These are phyloP conservation scores for Trichosporon inkin DNA, from an alignment of 1,284 basidiomycete genomes.

Conservation along the genomic window DNA sequence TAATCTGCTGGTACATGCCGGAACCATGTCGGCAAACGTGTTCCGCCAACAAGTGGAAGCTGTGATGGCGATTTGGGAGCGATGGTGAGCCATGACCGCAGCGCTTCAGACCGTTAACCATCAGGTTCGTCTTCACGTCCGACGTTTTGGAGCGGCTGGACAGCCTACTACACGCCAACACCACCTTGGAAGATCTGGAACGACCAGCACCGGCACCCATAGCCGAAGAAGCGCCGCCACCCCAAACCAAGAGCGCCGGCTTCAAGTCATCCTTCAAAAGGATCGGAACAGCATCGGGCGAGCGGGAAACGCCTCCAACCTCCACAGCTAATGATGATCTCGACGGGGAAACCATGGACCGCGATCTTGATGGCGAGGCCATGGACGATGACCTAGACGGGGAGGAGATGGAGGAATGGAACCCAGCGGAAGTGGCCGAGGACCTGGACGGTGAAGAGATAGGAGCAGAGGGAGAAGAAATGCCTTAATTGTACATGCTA, in stretches of 20 bases:
- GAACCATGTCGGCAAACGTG: constrained; percentile 84
- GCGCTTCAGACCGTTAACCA: constrained; percentile 11
- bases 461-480: constrained; percentile 43
- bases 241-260: constrained; percentile 62
- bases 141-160: constrained; percentile 72
- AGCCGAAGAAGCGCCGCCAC: constrained; percentile 25
- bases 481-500: background rate
- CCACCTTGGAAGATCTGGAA: constrained; percentile 17
- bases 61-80: constrained; percentile 90
- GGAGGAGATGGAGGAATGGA: background rate
- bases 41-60: constrained; percentile 84
- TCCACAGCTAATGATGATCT: constrained; percentile 19
- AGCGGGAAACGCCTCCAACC: constrained; percentile 42
- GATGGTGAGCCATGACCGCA: constrained; percentile 57
- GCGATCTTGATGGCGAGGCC: constrained; percentile 47
- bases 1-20: constrained; percentile 66
- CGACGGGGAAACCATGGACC: constrained; percentile 32
- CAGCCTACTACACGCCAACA: constrained; percentile 64
- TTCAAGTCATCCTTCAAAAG: constrained; percentile 50
- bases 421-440: background rate
- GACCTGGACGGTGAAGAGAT: constrained; percentile 32
- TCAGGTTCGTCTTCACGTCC: constrained; percentile 76
- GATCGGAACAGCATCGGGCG: constrained; percentile 28
- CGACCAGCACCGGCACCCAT: constrained; percentile 9
- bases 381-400: constrained; percentile 15